Evolutionary conservation across 495 filamentous ascomycete species (phyloP), one percentile per base, ranked within the genome.

Genomic region (Podospora didyma): DNA sequence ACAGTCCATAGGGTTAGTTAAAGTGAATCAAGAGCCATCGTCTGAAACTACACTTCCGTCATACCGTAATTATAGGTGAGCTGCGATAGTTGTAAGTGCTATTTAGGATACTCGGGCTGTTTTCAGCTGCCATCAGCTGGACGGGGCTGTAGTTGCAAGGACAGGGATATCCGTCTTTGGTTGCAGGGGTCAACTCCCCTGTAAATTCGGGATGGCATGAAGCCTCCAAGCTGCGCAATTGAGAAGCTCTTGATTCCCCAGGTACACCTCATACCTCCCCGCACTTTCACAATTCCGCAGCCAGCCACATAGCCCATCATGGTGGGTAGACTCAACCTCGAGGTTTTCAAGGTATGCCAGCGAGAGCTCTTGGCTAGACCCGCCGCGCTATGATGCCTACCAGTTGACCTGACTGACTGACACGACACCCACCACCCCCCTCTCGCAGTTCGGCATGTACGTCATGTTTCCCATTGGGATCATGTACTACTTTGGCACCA

Each of bases 401-500:
- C 9, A n/a, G 11, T 9, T 17, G 34, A 46, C 48, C 47, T 45
- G 49, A 42, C 54, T n/a, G n/a, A n/a, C n/a, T n/a, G n/a, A n/a
- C n/a, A n/a, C n/a, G n/a, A n/a, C n/a, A n/a, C 47, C 49, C 45
- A 53, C 23, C 56, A 26, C 51, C 55, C 10, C 52, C 39, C 42
- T 41, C 17, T 46, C 35, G 11, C 57, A 97, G 92, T 97, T 97
- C 76, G 91, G 92, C 76, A 88, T 93, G 81, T 98, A 97, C 77
- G 87, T 98, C 75, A 86, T 97, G 80, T 97, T 98, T 75, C 94
- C 94, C 21, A 97, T 98, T 63, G 92, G 89, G 59, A 89, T 94
- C 78, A 98, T 98, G 94, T 98, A 96, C 80, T 98, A 98, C 76
- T 98, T 97, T 78, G 94, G 94, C 69, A 96, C 92, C 44, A 99